Evolutionary conservation across 441 rosid genomes (phyloP).

Genomic region (Arabidopsis lyrata): DNA sequence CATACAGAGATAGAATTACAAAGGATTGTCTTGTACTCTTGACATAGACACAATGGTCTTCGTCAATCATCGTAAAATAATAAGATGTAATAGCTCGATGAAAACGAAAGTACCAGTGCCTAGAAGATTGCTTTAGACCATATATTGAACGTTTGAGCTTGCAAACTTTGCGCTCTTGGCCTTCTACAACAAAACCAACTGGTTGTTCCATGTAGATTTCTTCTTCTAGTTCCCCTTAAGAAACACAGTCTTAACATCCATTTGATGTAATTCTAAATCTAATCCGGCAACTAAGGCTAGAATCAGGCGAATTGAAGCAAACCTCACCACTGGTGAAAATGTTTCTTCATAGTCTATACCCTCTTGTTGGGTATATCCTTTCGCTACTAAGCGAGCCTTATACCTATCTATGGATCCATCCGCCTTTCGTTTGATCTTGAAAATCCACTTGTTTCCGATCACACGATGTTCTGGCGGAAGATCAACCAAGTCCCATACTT

Average conservation of each 20-base stretch:
- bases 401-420: conserved; percentile 25
- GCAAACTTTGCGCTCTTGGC: background rate
- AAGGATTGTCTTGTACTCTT: conserved; percentile 9
- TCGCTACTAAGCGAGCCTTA: conserved; percentile 17
- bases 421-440: conserved; percentile 12
- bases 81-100: conserved; percentile 20
- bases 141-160: background rate
- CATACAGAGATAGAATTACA: conserved; percentile 11
- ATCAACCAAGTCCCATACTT: conserved; percentile 15
- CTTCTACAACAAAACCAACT: background rate
- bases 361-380: conserved; percentile 26
- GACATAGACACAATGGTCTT: conserved; percentile 29
- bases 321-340: background rate
- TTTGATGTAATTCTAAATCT: conserved; percentile 17
- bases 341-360: conserved; percentile 18
- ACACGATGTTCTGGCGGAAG: background rate
- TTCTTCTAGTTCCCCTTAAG: conserved; percentile 18
- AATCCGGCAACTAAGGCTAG: background rate
- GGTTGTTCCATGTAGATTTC: conserved; percentile 15
- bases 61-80: conserved; percentile 13
- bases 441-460: conserved; percentile 4
- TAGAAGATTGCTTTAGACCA: conserved; percentile 10
- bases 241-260: conserved; percentile 15
- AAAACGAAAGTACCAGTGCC: background rate
- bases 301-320: conserved; percentile 12